A percentile compares a stretch with the other conserved stretches of the same genome.
Evolutionary conservation across 176 grass and related monocot species (phyloP).

Genomic region (Saccharum officinarum): DNA sequence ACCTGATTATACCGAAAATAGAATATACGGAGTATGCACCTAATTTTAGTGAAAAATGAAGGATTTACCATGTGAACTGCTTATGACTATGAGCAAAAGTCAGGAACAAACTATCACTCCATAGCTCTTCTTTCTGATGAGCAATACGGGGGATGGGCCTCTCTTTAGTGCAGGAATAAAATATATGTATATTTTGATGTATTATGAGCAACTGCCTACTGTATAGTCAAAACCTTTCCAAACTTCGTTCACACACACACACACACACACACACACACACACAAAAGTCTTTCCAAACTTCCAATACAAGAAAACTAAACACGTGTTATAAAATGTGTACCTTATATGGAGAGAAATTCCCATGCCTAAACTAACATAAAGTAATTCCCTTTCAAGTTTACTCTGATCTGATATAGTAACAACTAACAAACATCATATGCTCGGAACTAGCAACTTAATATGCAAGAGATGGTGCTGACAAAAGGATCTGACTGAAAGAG

Average conservation of each 20-base stretch:
- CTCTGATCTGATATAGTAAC: background rate
- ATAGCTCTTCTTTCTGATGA: slow-evolving; percentile 28
- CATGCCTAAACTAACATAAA: slow-evolving; percentile 5
- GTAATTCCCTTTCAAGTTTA: background rate
- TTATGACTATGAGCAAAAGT: background rate
- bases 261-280: no score
- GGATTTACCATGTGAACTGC: background rate
- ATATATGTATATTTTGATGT: background rate
- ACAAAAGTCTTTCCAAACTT: background rate
- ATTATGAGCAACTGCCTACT: background rate
- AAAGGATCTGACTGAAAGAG: slow-evolving; percentile 29
- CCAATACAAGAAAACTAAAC: slow-evolving; percentile 18
- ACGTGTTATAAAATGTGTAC: background rate
- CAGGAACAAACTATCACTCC: background rate
- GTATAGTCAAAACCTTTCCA: background rate
- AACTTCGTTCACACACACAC: background rate
- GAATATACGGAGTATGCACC: background rate
- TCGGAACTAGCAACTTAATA: slow-evolving; percentile 26
- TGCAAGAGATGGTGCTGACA: slow-evolving; percentile 23
- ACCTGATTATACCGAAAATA: background rate
- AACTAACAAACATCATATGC: background rate
- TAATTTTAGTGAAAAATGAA: background rate
- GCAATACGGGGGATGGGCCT: background rate
- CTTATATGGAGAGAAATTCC: background rate
- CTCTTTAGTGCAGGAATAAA: background rate